Evolutionary conservation across 352 stramenopile species (phyloP), one percentile per base, ranked within the genome.

Genomic region (Blastocystis hominis): DNA sequence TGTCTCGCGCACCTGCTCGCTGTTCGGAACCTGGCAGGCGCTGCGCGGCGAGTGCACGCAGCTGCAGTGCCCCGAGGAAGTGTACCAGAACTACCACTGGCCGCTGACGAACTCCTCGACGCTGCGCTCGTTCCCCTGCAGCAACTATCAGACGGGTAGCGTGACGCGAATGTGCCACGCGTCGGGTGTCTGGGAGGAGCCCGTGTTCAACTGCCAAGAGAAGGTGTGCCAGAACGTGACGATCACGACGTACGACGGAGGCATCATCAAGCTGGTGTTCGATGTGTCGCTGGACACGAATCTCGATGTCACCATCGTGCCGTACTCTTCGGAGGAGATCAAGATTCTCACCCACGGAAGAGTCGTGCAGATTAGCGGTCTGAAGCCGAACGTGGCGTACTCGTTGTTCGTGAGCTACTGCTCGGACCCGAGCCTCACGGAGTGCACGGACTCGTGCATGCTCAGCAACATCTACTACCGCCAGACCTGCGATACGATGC

Each of bases 341-440:
- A 30, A 7, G 15, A 46, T 80, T 6, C 30, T 80, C 20, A 9
- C 40, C 44, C 70, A 46, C 44, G 70, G 70, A 20, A 10, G 70
- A 24, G 40, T 46, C 20, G 70, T 38, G 3, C 70, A 46, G 62
- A 42, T 62, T 20, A 63, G 70, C 55, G 70, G 70, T 42, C 9
- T 80, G 70, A 46, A 80, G 20, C 42, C 24, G 42, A 80, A 80
- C 55, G 44, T 80, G 5, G 40, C 40, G 3, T 80, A 80, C 44
- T 80, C 44, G 44, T 13, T 80, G 42, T 80, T 64, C 42, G 70
- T 80, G 17, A 7, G 63, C 4, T 80, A 80, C 70, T 80, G 70
- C 50, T 30, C 46, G 20, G 70, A 80, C 40, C 13, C 59, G 50
- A 9, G 1, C 2, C 42, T 44, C 7, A n/a, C 70, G n/a, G 20